phyloP scores from a whole-genome alignment of 1,139 yeast genomes.

The Suhomyces guaymorum region DNA sequence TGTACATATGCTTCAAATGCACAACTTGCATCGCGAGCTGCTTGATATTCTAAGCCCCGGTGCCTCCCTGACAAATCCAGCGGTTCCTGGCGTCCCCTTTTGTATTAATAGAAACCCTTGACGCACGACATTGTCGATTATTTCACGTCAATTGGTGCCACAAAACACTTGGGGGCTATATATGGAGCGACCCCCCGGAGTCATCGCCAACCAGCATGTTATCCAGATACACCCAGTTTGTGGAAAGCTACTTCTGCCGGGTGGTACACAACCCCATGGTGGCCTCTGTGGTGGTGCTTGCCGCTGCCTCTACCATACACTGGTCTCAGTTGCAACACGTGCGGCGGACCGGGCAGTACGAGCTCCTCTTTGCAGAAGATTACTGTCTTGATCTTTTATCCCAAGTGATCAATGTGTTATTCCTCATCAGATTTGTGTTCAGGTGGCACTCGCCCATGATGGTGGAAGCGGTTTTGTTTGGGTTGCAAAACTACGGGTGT shows the following conservation, averaged over 20 bases:
- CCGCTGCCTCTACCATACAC: conserved; percentile 3
- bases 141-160: conserved; percentile 1
- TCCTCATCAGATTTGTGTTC: conserved; percentile 23
- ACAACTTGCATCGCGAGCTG: too few relatives aligned
- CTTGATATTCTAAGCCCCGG: not conserved
- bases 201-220: too few relatives aligned
- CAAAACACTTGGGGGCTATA: conserved; percentile 1
- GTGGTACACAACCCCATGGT: conserved; percentile 16
- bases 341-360: conserved; percentile 3
- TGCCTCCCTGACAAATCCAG: too few relatives aligned
- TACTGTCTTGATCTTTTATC: conserved; percentile 21
- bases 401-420: conserved; percentile 24
- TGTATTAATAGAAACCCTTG: conserved; percentile 2
- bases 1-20: too few relatives aligned
- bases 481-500: conserved; percentile 20
- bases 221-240: conserved; percentile 7
- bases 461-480: conserved; percentile 19
- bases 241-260: conserved; percentile 12
- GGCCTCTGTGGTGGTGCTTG: conserved; percentile 7
- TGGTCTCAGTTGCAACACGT: conserved; percentile 6
- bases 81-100: not conserved
- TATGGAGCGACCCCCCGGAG: too few relatives aligned
- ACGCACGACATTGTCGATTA: not conserved
- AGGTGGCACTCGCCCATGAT: conserved; percentile 10
- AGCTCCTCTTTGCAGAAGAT: conserved; percentile 12